These are phyloP conservation scores for Remersonia thermophila DNA, from an alignment of 2,329 filamentous ascomycete genomes.

Conservation along the genomic window DNA sequence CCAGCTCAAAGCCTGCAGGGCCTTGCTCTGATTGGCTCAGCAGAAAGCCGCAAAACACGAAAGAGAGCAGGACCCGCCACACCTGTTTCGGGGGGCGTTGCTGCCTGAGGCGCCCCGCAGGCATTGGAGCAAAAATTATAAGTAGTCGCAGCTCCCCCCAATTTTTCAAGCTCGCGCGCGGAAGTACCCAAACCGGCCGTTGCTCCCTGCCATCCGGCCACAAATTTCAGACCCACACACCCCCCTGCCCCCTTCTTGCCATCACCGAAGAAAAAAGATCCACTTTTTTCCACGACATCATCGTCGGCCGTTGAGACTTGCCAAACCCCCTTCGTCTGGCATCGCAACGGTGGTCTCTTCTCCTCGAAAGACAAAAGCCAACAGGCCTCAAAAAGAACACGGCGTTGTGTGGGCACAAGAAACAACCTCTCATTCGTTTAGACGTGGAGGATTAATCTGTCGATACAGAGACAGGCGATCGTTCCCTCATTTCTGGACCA, in stretches of 20 bases:
- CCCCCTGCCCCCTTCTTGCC: conserved; percentile 19
- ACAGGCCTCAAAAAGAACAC: conserved; percentile 1
- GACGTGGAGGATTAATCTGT: conserved; percentile 16
- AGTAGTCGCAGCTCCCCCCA: conserved; percentile 42
- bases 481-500: conserved; percentile 17
- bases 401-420: conserved; percentile 21
- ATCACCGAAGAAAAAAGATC: conserved; percentile 11
- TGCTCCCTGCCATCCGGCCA: conserved; percentile 35
- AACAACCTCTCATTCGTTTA: conserved; percentile 17
- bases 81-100: conserved; percentile 27
- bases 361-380: not conserved
- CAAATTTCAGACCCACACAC: conserved; percentile 25
- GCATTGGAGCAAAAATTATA: conserved; percentile 37
- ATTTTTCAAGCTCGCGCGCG: conserved; percentile 36
- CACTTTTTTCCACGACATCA: conserved; percentile 8
- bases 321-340: conserved; percentile 14
- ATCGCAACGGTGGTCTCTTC: conserved; percentile 6
- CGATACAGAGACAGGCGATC: conserved; percentile 16
- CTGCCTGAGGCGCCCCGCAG: conserved; percentile 28
- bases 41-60: conserved; percentile 25
- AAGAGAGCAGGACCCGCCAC: conserved; percentile 30
- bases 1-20: conserved; percentile 28
- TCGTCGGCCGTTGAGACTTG: conserved; percentile 12
- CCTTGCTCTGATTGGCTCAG: conserved; percentile 29
- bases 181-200: conserved; percentile 43